phyloP scores from a whole-genome alignment of 2,329 filamentous ascomycete genomes.

The Paraconiothyrium sp. region DNA sequence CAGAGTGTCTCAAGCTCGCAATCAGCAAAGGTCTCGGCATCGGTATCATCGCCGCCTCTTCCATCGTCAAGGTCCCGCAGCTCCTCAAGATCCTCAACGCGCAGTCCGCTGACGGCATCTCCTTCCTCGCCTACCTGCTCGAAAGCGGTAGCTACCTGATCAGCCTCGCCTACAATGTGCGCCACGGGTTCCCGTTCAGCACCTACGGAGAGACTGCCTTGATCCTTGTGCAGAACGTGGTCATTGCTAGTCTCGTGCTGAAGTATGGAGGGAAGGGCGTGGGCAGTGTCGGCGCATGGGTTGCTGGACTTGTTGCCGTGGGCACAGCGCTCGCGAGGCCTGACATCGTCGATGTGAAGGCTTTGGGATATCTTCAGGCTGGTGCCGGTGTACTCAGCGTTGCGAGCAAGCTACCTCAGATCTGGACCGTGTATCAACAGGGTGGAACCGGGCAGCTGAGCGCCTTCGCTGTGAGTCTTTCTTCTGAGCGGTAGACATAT shows the following conservation, averaged over 20 bases:
- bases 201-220: conserved; percentile 95
- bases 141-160: conserved; percentile 91
- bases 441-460: conserved; percentile 95
- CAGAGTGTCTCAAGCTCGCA: conserved; percentile 84
- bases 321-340: conserved; percentile 76
- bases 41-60: conserved; percentile 88
- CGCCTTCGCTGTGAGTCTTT: conserved; percentile 82
- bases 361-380: conserved; percentile 80
- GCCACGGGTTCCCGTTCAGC: conserved; percentile 92
- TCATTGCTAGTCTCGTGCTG: conserved; percentile 86
- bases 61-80: conserved; percentile 96
- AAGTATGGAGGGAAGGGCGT: conserved; percentile 75
- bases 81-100: conserved; percentile 90
- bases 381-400: conserved; percentile 84
- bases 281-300: conserved; percentile 76
- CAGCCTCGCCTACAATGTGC: conserved; percentile 88
- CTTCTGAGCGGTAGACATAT: conserved; percentile 9
- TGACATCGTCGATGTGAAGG: conserved; percentile 70
- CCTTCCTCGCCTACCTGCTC: conserved; percentile 89
- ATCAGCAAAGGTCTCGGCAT: conserved; percentile 93
- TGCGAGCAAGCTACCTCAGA: conserved; percentile 93
- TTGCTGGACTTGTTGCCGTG: conserved; percentile 76
- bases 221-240: conserved; percentile 90
- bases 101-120: conserved; percentile 82
- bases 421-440: conserved; percentile 82